Evolutionary conservation across 2,329 filamentous ascomycete genomes (phyloP).

Genomic region (Delphinella strobiligena): DNA sequence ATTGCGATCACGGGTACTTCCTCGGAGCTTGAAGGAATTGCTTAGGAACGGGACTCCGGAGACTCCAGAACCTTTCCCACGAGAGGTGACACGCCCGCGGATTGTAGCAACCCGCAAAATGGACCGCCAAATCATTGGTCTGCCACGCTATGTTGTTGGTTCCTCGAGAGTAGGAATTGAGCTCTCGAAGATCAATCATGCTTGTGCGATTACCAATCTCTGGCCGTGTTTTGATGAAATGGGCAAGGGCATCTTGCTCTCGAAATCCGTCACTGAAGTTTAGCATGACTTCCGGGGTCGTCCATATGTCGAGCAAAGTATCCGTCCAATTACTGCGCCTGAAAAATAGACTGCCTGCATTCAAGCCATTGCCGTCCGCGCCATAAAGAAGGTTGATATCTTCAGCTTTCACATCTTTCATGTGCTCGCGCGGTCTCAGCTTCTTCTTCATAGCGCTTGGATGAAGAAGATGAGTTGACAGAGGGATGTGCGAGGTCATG

Average conservation of each 20-base stretch:
- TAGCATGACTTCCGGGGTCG: not conserved
- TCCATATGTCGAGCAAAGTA: not conserved
- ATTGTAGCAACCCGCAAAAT: conserved; percentile 1
- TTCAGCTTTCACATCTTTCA: not conserved
- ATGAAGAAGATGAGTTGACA: conserved; percentile 1
- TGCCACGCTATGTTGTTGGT: not conserved
- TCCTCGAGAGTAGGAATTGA: not conserved
- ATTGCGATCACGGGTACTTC: too few relatives aligned
- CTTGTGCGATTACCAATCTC: not conserved
- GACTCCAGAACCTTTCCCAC: too few relatives aligned
- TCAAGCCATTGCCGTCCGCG: not conserved
- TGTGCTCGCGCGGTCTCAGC: not conserved
- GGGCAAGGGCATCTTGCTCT: conserved; percentile 1
- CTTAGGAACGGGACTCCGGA: too few relatives aligned
- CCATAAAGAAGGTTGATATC: not conserved
- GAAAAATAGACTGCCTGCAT: conserved; percentile 1
- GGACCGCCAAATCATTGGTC: not conserved
- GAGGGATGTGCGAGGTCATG: not conserved
- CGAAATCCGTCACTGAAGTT: too few relatives aligned
- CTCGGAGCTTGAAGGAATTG: too few relatives aligned
- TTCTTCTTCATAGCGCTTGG: not conserved
- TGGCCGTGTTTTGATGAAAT: not conserved
- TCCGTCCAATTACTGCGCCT: not conserved
- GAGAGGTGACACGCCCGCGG: too few relatives aligned
- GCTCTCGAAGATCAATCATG: not conserved